Base-by-base conservation (phyloP, 441 rosid genomes). In the Theobroma grandiflorum region DNA sequence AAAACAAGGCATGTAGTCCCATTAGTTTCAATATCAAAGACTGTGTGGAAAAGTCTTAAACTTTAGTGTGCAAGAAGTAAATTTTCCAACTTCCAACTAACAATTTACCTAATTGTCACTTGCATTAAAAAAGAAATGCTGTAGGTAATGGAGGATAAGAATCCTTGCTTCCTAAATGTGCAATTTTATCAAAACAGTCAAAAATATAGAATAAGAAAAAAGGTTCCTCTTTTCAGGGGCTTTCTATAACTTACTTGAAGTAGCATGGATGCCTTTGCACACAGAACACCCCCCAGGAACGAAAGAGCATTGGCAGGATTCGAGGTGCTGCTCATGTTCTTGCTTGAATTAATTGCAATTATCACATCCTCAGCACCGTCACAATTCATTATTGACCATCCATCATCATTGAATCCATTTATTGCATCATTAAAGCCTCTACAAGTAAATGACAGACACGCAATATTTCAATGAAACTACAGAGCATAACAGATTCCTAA, bases 211-310 rank as follows among this genome's bases (percentile, higher is more conserved):
- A 50, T 71, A 50, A 7, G 74, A 26, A 49, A 3, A 47, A 6
- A 9, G 58, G 26, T 70, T 49, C 6, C 45, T 8, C 3, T 33
- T 3, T 49, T 9, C 10, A 52, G 64, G 20, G 16, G 11, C 5
- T 57, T 78, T 26, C 4, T 7, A 37, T 35, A 82, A 83, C 93
- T 88, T 84, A 95, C 99, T 88, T 93, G 99, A 80, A 97, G 91
- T 57, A 95, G 92, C 99, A 97, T 95, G 11, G 99, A 97, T 66
- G 99, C 99, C 83, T 95, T 97, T 20, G 99, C 99, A 87, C 99
- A 97, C 38, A 97, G 93, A 61, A 95, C 90, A 8, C 99, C 99
- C 74, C 99, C 99, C 69, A 97, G 85, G 68, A 90, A 87, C 3
- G 98, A 79, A 53, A 94, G 84, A 20, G 98, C 84, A 82, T 86